Percentiles rank a stretch among this genome's conserved stretches.
Evolutionary conservation across 1,139 yeast genomes (phyloP).

Genomic region (Taiozyma onychis): DNA sequence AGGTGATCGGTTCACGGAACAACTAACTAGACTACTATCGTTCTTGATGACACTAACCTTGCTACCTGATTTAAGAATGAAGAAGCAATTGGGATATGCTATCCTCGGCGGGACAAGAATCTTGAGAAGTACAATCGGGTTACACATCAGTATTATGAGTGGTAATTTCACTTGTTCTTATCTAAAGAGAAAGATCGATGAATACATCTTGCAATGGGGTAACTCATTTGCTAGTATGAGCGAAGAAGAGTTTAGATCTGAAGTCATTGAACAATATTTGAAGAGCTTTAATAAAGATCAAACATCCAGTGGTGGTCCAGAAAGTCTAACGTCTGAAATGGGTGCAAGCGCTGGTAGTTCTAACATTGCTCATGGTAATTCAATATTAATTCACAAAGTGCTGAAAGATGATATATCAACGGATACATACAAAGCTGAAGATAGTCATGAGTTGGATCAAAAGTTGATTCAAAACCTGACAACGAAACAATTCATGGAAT

Average conservation of each 20-base stretch:
- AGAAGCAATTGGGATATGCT: slow-evolving; percentile 53
- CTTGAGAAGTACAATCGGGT: slow-evolving; percentile 47
- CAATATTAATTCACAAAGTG: slow-evolving; percentile 37
- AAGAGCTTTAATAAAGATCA: slow-evolving; percentile 22
- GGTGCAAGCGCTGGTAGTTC: slow-evolving; percentile 32
- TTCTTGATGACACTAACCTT: slow-evolving; percentile 38
- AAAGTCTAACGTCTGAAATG: slow-evolving; percentile 32
- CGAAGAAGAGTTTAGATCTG: slow-evolving; percentile 30
- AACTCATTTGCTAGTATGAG: slow-evolving; percentile 22
- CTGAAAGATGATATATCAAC: slow-evolving; percentile 45
- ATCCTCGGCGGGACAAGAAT: slow-evolving; percentile 50
- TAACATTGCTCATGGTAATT: slow-evolving; percentile 21
- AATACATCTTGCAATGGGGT: slow-evolving; percentile 38
- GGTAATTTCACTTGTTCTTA: slow-evolving; percentile 32
- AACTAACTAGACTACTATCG: slow-evolving; percentile 40
- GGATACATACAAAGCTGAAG: slow-evolving; percentile 35
- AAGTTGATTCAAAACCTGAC: slow-evolving; percentile 25
- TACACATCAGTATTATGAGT: slow-evolving; percentile 50
- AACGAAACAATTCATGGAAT: slow-evolving; percentile 28
- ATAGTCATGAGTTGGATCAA: slow-evolving; percentile 26
- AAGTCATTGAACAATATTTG: slow-evolving; percentile 34
- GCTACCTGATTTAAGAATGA: slow-evolving; percentile 42
- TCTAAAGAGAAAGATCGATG: slow-evolving; percentile 40
- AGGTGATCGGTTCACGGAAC: slow-evolving; percentile 27
- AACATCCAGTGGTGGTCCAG: slow-evolving; percentile 29